These are phyloP conservation scores for Acephala macrosclerotiorum DNA, from an alignment of 2,329 filamentous ascomycete genomes.

Conservation along the genomic window DNA sequence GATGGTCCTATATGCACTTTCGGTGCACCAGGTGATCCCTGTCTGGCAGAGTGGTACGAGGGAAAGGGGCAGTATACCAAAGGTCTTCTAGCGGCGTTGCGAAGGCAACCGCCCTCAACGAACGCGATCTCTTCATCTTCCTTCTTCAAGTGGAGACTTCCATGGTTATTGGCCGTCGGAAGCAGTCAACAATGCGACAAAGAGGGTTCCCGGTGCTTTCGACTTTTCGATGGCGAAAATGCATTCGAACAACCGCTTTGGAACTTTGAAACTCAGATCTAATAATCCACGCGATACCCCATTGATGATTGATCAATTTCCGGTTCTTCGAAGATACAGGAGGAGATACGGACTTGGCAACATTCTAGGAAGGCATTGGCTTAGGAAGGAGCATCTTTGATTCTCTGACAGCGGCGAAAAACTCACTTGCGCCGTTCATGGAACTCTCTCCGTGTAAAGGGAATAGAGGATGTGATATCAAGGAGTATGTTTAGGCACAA, in stretches of 20 bases:
- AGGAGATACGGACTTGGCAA: slow-evolving; percentile 27
- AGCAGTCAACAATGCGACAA: slow-evolving; percentile 44
- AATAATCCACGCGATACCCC: slow-evolving; percentile 66
- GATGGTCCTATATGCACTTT: slow-evolving; percentile 46
- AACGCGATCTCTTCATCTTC: slow-evolving; percentile 30
- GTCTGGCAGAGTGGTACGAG: slow-evolving; percentile 40
- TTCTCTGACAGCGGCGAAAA: slow-evolving; percentile 43
- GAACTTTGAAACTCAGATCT: slow-evolving; percentile 61
- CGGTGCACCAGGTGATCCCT: slow-evolving; percentile 47
- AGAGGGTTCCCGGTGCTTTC: slow-evolving; percentile 48
- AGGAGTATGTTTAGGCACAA: slow-evolving; percentile 56
- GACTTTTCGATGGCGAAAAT: slow-evolving; percentile 52
- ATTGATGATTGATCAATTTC: slow-evolving; percentile 65
- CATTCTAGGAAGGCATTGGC: slow-evolving; percentile 27
- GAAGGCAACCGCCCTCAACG: slow-evolving; percentile 23
- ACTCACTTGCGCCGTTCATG: slow-evolving; percentile 47
- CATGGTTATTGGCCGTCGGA: slow-evolving; percentile 52
- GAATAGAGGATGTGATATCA: slow-evolving; percentile 46
- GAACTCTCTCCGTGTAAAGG: slow-evolving; percentile 51
- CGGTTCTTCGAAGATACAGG: slow-evolving; percentile 57
- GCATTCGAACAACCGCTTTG: slow-evolving; percentile 66
- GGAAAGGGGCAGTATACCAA: slow-evolving; percentile 47
- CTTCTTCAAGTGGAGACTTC: slow-evolving; percentile 40
- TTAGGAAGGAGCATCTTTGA: slow-evolving; percentile 46
- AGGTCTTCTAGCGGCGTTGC: slow-evolving; percentile 55